These are phyloP conservation scores for Cornus controversa DNA, from an alignment of 148 eudicot genomes.

Conservation along the genomic window DNA sequence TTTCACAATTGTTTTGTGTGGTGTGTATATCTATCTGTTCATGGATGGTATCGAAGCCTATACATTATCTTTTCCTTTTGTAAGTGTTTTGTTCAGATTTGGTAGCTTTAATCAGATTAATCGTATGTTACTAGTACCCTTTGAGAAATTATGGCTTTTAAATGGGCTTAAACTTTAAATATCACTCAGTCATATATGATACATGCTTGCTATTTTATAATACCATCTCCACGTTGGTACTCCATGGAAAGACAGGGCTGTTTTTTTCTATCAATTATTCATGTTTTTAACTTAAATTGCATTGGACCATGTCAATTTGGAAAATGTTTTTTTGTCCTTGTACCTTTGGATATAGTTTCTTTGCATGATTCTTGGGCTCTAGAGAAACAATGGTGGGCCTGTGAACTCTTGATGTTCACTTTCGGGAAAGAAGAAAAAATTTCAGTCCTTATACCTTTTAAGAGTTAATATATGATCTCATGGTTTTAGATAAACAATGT, in stretches of 20 bases:
- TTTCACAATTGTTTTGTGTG: neutral
- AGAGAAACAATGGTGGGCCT: neutral
- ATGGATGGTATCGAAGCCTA: neutral
- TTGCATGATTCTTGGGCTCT: neutral
- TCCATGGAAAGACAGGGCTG: no score
- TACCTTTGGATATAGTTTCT: neutral
- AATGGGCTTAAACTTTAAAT: no score
- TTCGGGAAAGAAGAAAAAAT: neutral
- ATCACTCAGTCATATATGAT: neutral
- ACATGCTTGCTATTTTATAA: neutral
- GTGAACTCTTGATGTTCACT: neutral
- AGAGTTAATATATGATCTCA: neutral
- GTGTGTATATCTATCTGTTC: neutral
- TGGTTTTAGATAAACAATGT: conserved; percentile 74
- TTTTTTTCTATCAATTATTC: neutral
- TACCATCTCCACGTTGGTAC: neutral
- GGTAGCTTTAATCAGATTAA: neutral
- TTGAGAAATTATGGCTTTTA: no score
- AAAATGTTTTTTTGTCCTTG: neutral
- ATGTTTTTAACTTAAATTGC: neutral
- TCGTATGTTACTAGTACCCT: no score
- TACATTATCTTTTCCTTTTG: neutral
- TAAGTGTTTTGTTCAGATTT: neutral
- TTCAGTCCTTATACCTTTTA: no score
- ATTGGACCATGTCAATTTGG: neutral